Conservation (phyloP, 352 stramenopile species). For the Globisporangium recalcitrans region DNA sequence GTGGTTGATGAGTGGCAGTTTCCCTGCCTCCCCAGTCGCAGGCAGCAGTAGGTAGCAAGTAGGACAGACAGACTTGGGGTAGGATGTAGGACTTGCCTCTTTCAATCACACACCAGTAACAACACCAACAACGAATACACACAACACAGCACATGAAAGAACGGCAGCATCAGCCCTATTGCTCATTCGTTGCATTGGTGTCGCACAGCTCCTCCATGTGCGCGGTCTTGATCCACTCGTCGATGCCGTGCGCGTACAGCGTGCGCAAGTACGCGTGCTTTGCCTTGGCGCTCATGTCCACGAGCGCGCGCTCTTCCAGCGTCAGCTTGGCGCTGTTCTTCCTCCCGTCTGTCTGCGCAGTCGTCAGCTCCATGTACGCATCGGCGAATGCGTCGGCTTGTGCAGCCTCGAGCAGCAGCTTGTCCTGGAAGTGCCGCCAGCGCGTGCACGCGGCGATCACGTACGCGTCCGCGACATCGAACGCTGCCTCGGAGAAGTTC, state of each 20-base stretch:
- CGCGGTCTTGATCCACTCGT: slow-evolving; percentile 45
- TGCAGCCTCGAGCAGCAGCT: slow-evolving; percentile 22
- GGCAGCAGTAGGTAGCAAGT: slow-evolving; percentile 9
- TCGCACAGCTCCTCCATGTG: not conserved
- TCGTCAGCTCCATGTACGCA: slow-evolving; percentile 38
- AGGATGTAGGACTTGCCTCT: not conserved
- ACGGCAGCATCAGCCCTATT: not conserved
- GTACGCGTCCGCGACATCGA: slow-evolving; percentile 79
- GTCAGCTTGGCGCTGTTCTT: slow-evolving; percentile 29
- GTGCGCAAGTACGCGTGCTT: slow-evolving; percentile 30
- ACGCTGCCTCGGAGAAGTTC: slow-evolving; percentile 43
- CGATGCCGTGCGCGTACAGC: slow-evolving; percentile 41
- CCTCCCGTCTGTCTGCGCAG: slow-evolving; percentile 9
- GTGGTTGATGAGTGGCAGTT: not conserved
- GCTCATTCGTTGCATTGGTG: not conserved
- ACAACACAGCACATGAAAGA: not conserved
- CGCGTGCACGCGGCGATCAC: slow-evolving; percentile 70
- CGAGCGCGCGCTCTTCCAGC: slow-evolving; percentile 30
- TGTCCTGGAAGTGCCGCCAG: slow-evolving; percentile 43
- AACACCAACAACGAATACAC: slow-evolving; percentile 3
- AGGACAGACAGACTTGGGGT: slow-evolving; percentile 9
- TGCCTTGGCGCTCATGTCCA: slow-evolving; percentile 29
- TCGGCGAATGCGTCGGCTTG: slow-evolving; percentile 33
- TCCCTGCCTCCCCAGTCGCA: not conserved
- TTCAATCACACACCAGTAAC: not conserved